Evolutionary conservation across 164 flowering plant species (phyloP).

Genomic region (Chimonanthus salicifolius): DNA sequence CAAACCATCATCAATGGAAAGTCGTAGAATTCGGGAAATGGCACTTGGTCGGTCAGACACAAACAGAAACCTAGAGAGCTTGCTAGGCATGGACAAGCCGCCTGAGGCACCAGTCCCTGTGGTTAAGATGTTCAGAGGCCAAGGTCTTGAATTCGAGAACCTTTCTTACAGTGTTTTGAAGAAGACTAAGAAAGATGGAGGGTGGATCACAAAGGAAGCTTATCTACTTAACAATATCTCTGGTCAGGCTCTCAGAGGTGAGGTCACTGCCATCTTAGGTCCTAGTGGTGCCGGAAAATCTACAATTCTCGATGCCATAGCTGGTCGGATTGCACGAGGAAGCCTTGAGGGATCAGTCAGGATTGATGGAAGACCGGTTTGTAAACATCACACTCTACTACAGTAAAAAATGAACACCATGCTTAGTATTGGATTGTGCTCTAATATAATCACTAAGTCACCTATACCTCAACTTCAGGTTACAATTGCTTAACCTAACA

Average conservation of each 20-base stretch:
- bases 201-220: slow-evolving; percentile 64
- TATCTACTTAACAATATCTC: slow-evolving; percentile 69
- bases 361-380: slow-evolving; percentile 52
- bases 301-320: slow-evolving; percentile 75
- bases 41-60: slow-evolving; percentile 12
- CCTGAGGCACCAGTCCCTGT: slow-evolving; percentile 1
- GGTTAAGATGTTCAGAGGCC: slow-evolving; percentile 34
- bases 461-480: too few species aligned
- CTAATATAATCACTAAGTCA: too few species aligned
- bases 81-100: slow-evolving; percentile 48
- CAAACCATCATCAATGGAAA: neutral
- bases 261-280: slow-evolving; percentile 72
- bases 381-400: slow-evolving; percentile 5
- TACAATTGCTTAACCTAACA: too few species aligned
- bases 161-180: slow-evolving; percentile 68
- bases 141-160: slow-evolving; percentile 59
- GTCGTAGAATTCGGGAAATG: neutral
- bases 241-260: slow-evolving; percentile 71
- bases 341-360: slow-evolving; percentile 75
- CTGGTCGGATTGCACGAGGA: slow-evolving; percentile 69
- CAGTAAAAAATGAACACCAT: neutral
- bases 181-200: slow-evolving; percentile 68
- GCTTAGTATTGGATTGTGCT: neutral
- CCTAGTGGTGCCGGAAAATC: slow-evolving; percentile 90
- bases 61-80: slow-evolving; percentile 50